phyloP scores from a whole-genome alignment of 371 early-diverging fungal genomes.

The Apophysomyces variabilis region DNA sequence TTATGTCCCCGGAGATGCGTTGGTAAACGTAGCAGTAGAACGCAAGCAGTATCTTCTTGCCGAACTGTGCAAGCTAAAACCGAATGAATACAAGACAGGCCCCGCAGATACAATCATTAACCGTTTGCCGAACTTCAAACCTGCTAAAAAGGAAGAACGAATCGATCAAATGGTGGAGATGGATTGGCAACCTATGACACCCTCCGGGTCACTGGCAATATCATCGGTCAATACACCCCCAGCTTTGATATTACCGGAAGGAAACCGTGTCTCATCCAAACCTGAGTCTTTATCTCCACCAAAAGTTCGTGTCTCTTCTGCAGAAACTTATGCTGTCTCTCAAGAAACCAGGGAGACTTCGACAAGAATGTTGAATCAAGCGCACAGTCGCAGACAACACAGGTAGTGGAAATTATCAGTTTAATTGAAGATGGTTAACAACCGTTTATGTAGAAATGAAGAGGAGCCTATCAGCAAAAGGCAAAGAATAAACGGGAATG shows the following conservation, averaged over 20 bases:
- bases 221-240: neutral
- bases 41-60: conserved; percentile 36
- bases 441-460: neutral
- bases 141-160: neutral
- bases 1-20: conserved; percentile 20
- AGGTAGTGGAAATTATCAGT: conserved; percentile 20
- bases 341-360: neutral
- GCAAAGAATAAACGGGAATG: conserved; percentile 15
- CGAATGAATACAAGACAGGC: conserved; percentile 38
- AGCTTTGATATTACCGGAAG: conserved; percentile 1
- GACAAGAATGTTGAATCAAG: neutral
- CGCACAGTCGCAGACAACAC: neutral
- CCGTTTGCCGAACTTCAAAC: conserved; percentile 23
- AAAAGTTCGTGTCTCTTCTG: neutral
- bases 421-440: neutral
- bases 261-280: neutral
- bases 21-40: conserved; percentile 27
- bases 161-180: neutral
- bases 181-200: neutral
- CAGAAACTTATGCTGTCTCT: neutral
- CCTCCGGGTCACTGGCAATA: neutral
- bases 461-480: neutral
- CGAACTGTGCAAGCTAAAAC: conserved; percentile 49
- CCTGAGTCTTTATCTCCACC: neutral
- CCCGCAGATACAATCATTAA: conserved; percentile 40